These are phyloP conservation scores for Linnemannia exigua DNA, from an alignment of 192 early-diverging fungal genomes.

Conservation along the genomic window DNA sequence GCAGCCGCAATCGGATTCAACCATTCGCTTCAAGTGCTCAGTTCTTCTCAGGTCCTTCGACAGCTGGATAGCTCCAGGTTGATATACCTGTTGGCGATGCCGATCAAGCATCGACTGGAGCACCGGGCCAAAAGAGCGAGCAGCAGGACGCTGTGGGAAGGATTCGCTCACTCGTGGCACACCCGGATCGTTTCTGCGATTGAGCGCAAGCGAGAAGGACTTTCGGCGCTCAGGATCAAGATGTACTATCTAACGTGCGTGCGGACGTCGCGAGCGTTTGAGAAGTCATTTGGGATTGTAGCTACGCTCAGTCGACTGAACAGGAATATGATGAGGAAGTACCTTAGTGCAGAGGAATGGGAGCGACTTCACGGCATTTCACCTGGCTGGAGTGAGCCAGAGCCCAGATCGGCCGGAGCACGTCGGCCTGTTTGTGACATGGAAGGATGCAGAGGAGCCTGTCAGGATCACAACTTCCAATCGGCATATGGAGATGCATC, in stretches of 20 bases:
- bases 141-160: slow-evolving; percentile 42
- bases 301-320: slow-evolving; percentile 32
- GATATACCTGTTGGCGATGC: slow-evolving; percentile 53
- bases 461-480: slow-evolving; percentile 23
- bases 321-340: slow-evolving; percentile 25
- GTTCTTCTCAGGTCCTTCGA: slow-evolving; percentile 24
- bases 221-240: slow-evolving; percentile 47
- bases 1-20: slow-evolving; percentile 55
- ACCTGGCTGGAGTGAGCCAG: slow-evolving; percentile 9
- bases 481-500: background rate
- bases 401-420: background rate
- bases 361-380: slow-evolving; percentile 12
- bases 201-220: slow-evolving; percentile 48
- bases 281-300: slow-evolving; percentile 38
- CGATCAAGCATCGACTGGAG: slow-evolving; percentile 45
- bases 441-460: slow-evolving; percentile 19
- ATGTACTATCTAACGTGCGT: slow-evolving; percentile 57
- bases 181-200: slow-evolving; percentile 36
- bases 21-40: slow-evolving; percentile 48
- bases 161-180: slow-evolving; percentile 52
- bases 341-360: slow-evolving; percentile 29
- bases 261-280: slow-evolving; percentile 44
- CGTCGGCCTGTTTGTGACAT: slow-evolving; percentile 4
- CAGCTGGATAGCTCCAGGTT: slow-evolving; percentile 48
- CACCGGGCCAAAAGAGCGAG: slow-evolving; percentile 32